Evolutionary conservation across 148 eudicot species (phyloP).

Genomic region (Fagopyrum tataricum): DNA sequence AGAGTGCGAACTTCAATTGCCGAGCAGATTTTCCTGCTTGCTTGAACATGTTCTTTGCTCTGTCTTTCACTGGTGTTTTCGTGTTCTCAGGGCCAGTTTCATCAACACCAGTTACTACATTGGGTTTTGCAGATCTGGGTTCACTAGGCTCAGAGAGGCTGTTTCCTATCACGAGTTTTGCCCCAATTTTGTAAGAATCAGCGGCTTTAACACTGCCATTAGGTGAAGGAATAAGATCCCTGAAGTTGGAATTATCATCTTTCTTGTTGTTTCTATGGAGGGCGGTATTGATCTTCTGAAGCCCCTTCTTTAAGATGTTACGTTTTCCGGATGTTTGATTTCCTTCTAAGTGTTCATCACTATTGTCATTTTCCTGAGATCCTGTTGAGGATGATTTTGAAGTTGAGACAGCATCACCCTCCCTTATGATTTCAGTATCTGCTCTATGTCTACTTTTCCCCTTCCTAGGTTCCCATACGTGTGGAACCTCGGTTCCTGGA

Average conservation of each 20-base stretch:
- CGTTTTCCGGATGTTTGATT: constrained; percentile 15
- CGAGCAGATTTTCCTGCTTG: constrained; percentile 57
- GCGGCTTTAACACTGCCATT: constrained; percentile 41
- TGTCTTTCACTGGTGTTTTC: constrained; percentile 32
- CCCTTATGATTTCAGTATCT: constrained; percentile 32
- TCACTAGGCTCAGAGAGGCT: constrained; percentile 23
- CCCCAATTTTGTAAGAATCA: constrained; percentile 34
- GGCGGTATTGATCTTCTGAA: constrained; percentile 42
- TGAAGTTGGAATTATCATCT: constrained; percentile 22
- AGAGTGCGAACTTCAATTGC: constrained; percentile 29
- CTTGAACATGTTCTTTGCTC: constrained; percentile 47
- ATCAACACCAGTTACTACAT: constrained; percentile 25
- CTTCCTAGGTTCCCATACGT: constrained; percentile 77
- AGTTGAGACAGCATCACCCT: constrained; percentile 19
- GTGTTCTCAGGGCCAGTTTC: constrained; percentile 35
- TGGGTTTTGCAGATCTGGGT: constrained; percentile 19
- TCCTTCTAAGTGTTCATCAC: constrained; percentile 23
- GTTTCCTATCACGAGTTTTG: constrained; percentile 44
- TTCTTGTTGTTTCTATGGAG: constrained; percentile 39
- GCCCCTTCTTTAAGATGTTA: constrained; percentile 41
- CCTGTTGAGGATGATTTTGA: constrained; percentile 28
- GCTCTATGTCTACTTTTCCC: constrained; percentile 37
- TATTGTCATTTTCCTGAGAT: constrained; percentile 23
- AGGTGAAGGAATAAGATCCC: constrained; percentile 30
- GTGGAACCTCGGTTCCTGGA: constrained; percentile 69